Conservation (phyloP, 768 basidiomycete genomes). For the Tylopilus intermedius region DNA sequence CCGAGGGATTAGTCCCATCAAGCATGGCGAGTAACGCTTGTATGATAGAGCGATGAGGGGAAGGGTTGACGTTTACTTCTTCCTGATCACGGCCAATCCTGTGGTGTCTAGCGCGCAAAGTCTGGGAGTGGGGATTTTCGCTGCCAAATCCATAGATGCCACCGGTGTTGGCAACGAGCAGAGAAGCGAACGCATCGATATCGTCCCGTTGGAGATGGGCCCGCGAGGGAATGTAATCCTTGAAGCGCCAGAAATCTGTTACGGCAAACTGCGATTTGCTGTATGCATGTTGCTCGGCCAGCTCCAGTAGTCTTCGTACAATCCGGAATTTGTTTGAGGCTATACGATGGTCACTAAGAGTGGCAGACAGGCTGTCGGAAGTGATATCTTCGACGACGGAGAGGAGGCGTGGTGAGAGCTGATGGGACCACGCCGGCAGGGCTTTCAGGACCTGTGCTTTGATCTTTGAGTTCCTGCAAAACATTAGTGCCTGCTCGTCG, state of each 20-base stretch:
- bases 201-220: slow-evolving; percentile 60
- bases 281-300: slow-evolving; percentile 37
- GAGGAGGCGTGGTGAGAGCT: slow-evolving; percentile 45
- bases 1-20: slow-evolving; percentile 42
- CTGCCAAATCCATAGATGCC: slow-evolving; percentile 56
- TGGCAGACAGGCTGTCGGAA: slow-evolving; percentile 43
- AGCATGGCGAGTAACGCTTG: slow-evolving; percentile 55
- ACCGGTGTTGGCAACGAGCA: slow-evolving; percentile 58
- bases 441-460: slow-evolving; percentile 47
- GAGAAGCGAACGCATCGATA: slow-evolving; percentile 63
- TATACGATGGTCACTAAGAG: slow-evolving; percentile 57
- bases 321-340: slow-evolving; percentile 74
- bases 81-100: slow-evolving; percentile 12
- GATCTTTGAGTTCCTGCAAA: slow-evolving; percentile 38
- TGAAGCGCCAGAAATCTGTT: slow-evolving; percentile 79
- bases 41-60: slow-evolving; percentile 48
- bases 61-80: slow-evolving; percentile 17
- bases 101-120: slow-evolving; percentile 37
- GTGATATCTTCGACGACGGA: slow-evolving; percentile 44
- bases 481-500: slow-evolving; percentile 45
- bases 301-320: slow-evolving; percentile 57
- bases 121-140: slow-evolving; percentile 42
- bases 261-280: slow-evolving; percentile 45
- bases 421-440: slow-evolving; percentile 72
- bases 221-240: slow-evolving; percentile 61